Percentiles rank a stretch among this genome's conserved stretches.
These are phyloP conservation scores for Dendrothele bispora DNA, from an alignment of 768 basidiomycete species.

Conservation along the genomic window DNA sequence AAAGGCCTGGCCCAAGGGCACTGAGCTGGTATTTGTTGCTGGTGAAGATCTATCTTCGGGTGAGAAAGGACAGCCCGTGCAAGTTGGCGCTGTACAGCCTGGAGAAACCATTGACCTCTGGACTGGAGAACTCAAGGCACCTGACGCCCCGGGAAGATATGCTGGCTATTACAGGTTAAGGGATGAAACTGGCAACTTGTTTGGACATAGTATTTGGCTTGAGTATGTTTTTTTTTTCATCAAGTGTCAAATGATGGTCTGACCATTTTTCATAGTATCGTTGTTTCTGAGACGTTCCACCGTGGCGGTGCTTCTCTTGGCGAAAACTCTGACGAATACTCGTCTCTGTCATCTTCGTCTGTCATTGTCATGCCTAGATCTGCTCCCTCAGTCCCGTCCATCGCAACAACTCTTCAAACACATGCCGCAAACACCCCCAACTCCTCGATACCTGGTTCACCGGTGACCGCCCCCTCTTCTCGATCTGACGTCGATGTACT, in stretches of 20 bases:
- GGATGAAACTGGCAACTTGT: slow-evolving; percentile 56
- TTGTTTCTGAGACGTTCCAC: slow-evolving; percentile 53
- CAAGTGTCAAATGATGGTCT: slow-evolving; percentile 2
- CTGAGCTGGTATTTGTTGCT: slow-evolving; percentile 68
- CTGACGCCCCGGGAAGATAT: slow-evolving; percentile 71
- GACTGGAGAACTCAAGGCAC: slow-evolving; percentile 81
- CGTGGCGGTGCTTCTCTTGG: slow-evolving; percentile 2
- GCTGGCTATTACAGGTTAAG: slow-evolving; percentile 76
- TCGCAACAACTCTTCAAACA: neutral
- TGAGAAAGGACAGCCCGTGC: slow-evolving; percentile 30
- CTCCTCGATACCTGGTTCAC: slow-evolving; percentile 13
- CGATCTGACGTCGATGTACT: neutral
- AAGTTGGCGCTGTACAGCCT: slow-evolving; percentile 55
- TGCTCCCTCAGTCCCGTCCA: slow-evolving; percentile 17
- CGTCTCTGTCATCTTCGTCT: slow-evolving; percentile 69
- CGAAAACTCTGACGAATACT: slow-evolving; percentile 31
- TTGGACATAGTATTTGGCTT: slow-evolving; percentile 78
- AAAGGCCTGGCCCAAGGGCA: slow-evolving; percentile 65
- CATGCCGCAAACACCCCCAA: neutral
- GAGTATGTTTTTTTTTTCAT: slow-evolving; percentile 49
- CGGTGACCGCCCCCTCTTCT: slow-evolving; percentile 7
- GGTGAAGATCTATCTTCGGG: slow-evolving; percentile 57
- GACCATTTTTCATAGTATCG: slow-evolving; percentile 46
- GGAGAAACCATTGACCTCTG: slow-evolving; percentile 64
- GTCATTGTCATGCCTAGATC: slow-evolving; percentile 63